Evolutionary conservation across 2,329 filamentous ascomycete species (phyloP).

Genomic region (Xylariaceae sp.): DNA sequence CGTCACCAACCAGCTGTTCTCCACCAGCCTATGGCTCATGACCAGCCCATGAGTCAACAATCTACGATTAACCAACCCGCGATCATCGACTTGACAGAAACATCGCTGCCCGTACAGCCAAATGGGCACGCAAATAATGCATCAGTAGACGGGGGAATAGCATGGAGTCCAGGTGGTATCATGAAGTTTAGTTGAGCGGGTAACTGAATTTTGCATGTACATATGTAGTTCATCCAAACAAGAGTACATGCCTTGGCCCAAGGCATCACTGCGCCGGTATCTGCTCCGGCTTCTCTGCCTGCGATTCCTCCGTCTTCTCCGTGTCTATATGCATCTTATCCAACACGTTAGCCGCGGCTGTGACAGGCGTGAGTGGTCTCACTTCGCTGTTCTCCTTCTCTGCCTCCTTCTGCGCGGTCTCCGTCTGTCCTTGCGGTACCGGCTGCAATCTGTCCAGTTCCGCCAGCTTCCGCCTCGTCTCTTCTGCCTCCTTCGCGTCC

Average conservation of each 20-base stretch:
- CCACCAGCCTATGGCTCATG: too few relatives aligned
- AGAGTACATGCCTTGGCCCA: too few relatives aligned
- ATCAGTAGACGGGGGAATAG: not conserved
- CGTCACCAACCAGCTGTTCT: too few relatives aligned
- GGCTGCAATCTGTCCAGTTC: slow-evolving; percentile 37
- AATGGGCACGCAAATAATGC: not conserved
- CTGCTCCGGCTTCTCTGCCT: slow-evolving; percentile 8
- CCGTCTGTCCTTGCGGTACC: slow-evolving; percentile 30
- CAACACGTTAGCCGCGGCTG: slow-evolving; percentile 30
- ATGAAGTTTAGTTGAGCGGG: not conserved
- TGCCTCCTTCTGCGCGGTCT: slow-evolving; percentile 14
- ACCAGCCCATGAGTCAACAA: too few relatives aligned
- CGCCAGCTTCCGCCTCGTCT: slow-evolving; percentile 44
- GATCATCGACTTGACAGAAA: slow-evolving; percentile 12
- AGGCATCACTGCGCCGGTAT: slow-evolving; percentile 4
- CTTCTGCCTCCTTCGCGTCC: slow-evolving; percentile 43
- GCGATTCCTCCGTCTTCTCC: not conserved
- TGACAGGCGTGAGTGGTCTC: slow-evolving; percentile 21
- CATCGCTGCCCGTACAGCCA: not conserved
- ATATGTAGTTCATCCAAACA: too few relatives aligned
- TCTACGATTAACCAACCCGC: not conserved
- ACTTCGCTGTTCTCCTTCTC: slow-evolving; percentile 26
- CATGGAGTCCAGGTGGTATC: slow-evolving; percentile 2
- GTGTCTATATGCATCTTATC: slow-evolving; percentile 34
- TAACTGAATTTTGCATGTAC: slow-evolving; percentile 1